These are phyloP conservation scores for Stagonosporopsis cucurbitacearum DNA, from an alignment of 2,329 filamentous ascomycete genomes.

Conservation along the genomic window DNA sequence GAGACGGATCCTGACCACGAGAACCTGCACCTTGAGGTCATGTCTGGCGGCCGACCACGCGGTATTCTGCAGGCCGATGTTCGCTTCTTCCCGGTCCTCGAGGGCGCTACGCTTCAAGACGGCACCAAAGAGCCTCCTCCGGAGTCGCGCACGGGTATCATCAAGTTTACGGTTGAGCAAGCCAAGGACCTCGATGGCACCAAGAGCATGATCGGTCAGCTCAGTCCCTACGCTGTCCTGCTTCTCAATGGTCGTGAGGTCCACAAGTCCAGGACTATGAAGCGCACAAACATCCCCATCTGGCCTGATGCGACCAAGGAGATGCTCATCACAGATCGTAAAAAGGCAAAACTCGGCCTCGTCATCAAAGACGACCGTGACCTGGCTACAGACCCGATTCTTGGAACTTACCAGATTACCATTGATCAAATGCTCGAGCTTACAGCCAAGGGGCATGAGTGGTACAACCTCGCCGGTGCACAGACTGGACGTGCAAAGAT, in stretches of 20 bases:
- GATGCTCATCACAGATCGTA: conserved; percentile 91
- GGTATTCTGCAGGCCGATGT: conserved; percentile 82
- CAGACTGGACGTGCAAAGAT: conserved; percentile 88
- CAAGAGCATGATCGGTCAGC: conserved; percentile 87
- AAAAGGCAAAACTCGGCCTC: conserved; percentile 85
- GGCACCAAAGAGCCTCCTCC: conserved; percentile 81
- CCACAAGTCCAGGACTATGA: conserved; percentile 87
- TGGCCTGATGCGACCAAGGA: conserved; percentile 94
- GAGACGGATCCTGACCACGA: conserved; percentile 80
- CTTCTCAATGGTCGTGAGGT: conserved; percentile 92
- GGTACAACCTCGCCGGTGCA: conserved; percentile 86
- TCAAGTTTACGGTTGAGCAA: conserved; percentile 91
- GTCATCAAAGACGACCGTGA: conserved; percentile 97
- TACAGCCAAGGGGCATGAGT: conserved; percentile 92
- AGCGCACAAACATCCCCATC: conserved; percentile 96
- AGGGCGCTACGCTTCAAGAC: conserved; percentile 72
- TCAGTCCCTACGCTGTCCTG: conserved; percentile 89
- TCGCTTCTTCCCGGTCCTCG: conserved; percentile 92
- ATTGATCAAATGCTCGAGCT: conserved; percentile 90
- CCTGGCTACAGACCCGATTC: conserved; percentile 77
- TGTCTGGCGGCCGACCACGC: conserved; percentile 81
- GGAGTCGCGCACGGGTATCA: conserved; percentile 91
- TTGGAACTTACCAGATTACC: conserved; percentile 95
- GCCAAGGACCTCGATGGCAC: conserved; percentile 93
- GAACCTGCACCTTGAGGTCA: conserved; percentile 83